These are phyloP conservation scores for Cymbopogon flexuosus DNA, from an alignment of 202 grass and related monocot species.

Conservation along the genomic window DNA sequence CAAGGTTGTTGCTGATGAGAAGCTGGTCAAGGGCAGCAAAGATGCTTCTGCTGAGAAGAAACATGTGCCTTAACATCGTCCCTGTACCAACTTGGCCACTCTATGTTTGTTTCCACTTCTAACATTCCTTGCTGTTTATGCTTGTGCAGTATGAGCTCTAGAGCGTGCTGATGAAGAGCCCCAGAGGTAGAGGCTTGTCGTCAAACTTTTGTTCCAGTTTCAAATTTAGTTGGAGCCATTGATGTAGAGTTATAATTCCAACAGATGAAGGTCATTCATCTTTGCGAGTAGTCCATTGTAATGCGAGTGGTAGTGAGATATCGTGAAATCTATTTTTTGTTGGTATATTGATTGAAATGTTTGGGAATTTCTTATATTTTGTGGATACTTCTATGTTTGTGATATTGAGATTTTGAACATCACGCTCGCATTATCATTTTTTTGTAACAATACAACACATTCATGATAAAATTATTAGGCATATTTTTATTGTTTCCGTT, in stretches of 20 bases:
- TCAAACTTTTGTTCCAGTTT: not conserved
- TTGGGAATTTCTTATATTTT: no score
- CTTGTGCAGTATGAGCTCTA: not conserved
- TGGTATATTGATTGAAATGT: no score
- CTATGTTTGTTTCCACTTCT: not conserved
- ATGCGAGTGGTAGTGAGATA: no score
- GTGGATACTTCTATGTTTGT: no score
- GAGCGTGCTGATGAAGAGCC: no score
- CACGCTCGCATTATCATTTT: no score
- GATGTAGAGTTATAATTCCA: not conserved
- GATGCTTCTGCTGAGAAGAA: not conserved
- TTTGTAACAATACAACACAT: no score
- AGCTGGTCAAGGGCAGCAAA: not conserved
- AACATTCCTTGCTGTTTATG: not conserved
- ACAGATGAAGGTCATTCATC: not conserved
- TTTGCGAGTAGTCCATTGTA: not conserved
- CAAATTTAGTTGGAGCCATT: not conserved
- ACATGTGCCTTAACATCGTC: not conserved
- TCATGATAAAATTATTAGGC: no score
- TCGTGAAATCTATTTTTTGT: no score
- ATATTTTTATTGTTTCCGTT: no score
- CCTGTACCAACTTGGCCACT: not conserved
- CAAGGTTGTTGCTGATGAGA: not conserved
- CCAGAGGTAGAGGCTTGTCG: no score
- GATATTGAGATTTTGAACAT: no score